Evolutionary conservation across 768 basidiomycete genomes (phyloP).

Genomic region (Lactarius tabidus): DNA sequence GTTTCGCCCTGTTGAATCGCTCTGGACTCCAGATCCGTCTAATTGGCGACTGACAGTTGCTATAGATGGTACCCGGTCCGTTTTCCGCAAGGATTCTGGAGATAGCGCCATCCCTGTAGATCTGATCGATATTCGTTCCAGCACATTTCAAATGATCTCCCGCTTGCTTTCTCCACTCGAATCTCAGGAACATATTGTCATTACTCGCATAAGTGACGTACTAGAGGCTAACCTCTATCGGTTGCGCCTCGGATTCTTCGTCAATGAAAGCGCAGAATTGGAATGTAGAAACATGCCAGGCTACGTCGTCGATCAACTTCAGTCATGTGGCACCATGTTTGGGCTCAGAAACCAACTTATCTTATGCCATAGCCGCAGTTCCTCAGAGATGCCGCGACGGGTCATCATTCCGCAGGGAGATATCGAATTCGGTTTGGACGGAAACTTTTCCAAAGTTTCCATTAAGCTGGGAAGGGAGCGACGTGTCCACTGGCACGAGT

Average conservation of each 20-base stretch:
- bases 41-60: slow-evolving; percentile 30
- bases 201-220: not conserved
- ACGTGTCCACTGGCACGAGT: slow-evolving; percentile 31
- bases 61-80: not conserved
- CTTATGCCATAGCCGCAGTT: not conserved
- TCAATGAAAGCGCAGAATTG: slow-evolving; percentile 32
- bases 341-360: slow-evolving; percentile 37
- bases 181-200: not conserved
- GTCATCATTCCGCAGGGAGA: slow-evolving; percentile 15
- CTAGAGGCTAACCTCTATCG: slow-evolving; percentile 33
- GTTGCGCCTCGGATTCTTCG: slow-evolving; percentile 39
- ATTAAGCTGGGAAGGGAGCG: not conserved
- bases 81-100: not conserved
- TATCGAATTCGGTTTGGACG: not conserved
- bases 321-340: slow-evolving; percentile 43
- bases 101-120: not conserved
- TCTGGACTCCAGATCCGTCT: slow-evolving; percentile 30
- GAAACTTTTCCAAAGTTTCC: slow-evolving; percentile 2
- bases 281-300: slow-evolving; percentile 40
- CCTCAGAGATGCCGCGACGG: not conserved
- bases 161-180: not conserved
- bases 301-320: slow-evolving; percentile 40
- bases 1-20: slow-evolving; percentile 32
- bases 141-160: not conserved
- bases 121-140: not conserved